These are phyloP conservation scores for Leucosporidium yakuticum DNA, from an alignment of 768 basidiomycete genomes.

Conservation along the genomic window DNA sequence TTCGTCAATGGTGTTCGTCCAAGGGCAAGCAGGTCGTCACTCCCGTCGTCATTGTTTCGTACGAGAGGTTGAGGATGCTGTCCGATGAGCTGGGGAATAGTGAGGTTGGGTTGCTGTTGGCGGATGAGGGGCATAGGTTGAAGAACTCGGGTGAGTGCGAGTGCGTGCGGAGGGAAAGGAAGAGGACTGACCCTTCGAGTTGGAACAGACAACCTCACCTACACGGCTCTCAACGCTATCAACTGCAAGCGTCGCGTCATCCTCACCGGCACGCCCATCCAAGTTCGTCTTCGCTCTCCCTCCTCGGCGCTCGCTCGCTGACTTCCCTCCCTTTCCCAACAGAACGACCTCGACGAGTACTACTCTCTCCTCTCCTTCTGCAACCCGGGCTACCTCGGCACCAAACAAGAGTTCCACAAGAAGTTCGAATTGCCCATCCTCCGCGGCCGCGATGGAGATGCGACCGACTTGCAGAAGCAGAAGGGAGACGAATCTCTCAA, in stretches of 20 bases:
- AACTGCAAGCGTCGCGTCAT: slow-evolving; percentile 80
- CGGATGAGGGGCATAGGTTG: slow-evolving; percentile 92
- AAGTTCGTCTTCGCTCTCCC: slow-evolving; percentile 66
- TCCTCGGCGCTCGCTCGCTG: slow-evolving; percentile 69
- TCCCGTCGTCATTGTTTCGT: slow-evolving; percentile 98
- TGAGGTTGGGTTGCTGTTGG: slow-evolving; percentile 82
- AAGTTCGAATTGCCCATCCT: slow-evolving; percentile 85
- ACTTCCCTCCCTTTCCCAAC: slow-evolving; percentile 50
- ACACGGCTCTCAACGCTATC: slow-evolving; percentile 61
- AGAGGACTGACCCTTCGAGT: not conserved
- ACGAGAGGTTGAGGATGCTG: slow-evolving; percentile 84
- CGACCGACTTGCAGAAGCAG: slow-evolving; percentile 66
- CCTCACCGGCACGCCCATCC: slow-evolving; percentile 92
- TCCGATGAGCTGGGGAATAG: slow-evolving; percentile 68
- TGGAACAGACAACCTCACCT: slow-evolving; percentile 27
- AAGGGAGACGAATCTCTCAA: slow-evolving; percentile 68
- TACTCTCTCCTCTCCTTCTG: slow-evolving; percentile 96
- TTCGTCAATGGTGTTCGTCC: slow-evolving; percentile 83
- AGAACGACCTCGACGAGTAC: slow-evolving; percentile 91
- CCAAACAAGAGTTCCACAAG: slow-evolving; percentile 47
- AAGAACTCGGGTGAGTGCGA: slow-evolving; percentile 76
- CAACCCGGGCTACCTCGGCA: slow-evolving; percentile 79
- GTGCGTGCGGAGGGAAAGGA: not conserved
- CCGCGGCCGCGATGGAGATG: slow-evolving; percentile 73
- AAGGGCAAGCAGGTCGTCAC: slow-evolving; percentile 82